Evolutionary conservation across 768 basidiomycete genomes (phyloP).

Genomic region (Lentinula sp.): DNA sequence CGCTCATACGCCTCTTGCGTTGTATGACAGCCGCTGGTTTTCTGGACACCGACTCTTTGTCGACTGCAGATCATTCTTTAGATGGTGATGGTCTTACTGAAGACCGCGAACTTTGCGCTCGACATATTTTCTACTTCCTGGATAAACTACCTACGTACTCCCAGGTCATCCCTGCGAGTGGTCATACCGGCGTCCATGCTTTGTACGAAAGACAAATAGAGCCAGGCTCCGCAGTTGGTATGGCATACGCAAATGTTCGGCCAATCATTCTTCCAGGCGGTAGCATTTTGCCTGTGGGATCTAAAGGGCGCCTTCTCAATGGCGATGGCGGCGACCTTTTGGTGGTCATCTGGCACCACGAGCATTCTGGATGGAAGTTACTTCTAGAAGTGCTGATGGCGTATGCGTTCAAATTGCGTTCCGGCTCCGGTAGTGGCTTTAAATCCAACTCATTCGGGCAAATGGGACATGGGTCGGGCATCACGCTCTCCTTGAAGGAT

Average conservation of each 20-base stretch:
- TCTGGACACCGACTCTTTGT: conserved; percentile 66
- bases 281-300: conserved; percentile 58
- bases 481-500: conserved; percentile 54
- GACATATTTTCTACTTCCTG: conserved; percentile 74
- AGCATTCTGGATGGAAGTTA: conserved; percentile 83
- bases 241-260: conserved; percentile 59
- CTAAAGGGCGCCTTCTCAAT: conserved; percentile 66
- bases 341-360: conserved; percentile 75
- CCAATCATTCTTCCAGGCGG: conserved; percentile 75
- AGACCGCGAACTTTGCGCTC: conserved; percentile 55
- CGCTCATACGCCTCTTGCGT: conserved; percentile 66
- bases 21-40: conserved; percentile 76
- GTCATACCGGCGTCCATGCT: conserved; percentile 62
- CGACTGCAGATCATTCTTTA: conserved; percentile 40
- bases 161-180: conserved; percentile 58
- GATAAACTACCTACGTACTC: conserved; percentile 67
- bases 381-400: conserved; percentile 77
- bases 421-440: conserved; percentile 34
- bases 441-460: conserved; percentile 51
- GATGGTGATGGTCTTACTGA: conserved; percentile 33
- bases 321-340: conserved; percentile 63
- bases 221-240: conserved; percentile 37
- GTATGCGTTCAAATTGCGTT: conserved; percentile 52
- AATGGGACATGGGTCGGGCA: conserved; percentile 29
- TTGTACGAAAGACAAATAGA: conserved; percentile 66